Evolutionary conservation across 768 basidiomycete genomes (phyloP), one percentile per base, ranked within the genome.

Genomic region (Panaeolus cyanescens): DNA sequence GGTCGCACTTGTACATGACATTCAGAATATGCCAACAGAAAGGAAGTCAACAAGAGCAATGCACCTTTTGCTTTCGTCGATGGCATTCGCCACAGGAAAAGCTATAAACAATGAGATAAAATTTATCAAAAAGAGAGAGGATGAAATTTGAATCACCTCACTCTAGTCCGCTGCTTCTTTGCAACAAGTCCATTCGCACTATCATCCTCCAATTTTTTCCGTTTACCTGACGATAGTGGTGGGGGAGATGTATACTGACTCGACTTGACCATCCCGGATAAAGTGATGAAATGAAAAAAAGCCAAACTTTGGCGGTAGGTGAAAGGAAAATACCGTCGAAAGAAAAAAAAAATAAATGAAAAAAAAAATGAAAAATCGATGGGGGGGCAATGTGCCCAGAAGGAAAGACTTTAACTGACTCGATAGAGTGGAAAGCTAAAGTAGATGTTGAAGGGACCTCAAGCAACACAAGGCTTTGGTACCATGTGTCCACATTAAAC

Each of bases 1-100:
- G 85, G 74, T 95, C 91, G 77, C 92, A 95, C 91, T n/a, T 94
- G 71, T 55, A 61, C 68, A 65, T 54, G 15, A 64, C 31, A 50
- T 62, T 55, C 50, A 64, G 34, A 30, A 55, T 32, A 54, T 58
- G 33, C 22, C 34, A 22, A 56, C 50, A 59, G 54, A 36, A 32
- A 33, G 22, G 30, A 4, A 40, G 20, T 36, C 15, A 31, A 25
- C 20, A 53, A 60, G 7, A 62, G 32, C 50, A 19, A 61, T 61
- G 36, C 59, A 90, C 92, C 83, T 93, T 93, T 75, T 95, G 92
- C 72, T 95, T 95, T 63, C 92, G 80, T 20, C 92, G 85, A 77
- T 94, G 93, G 64, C 93, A 94, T 77, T 95, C 92, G 17, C 90
- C 90, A 60, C 92, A 93, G 8, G 91, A 92, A 66, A 92, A 93